A percentile compares a stretch with the other conserved stretches of the same genome.
phyloP scores from a whole-genome alignment of 176 grass and related monocot genomes.

The Poa annua region DNA sequence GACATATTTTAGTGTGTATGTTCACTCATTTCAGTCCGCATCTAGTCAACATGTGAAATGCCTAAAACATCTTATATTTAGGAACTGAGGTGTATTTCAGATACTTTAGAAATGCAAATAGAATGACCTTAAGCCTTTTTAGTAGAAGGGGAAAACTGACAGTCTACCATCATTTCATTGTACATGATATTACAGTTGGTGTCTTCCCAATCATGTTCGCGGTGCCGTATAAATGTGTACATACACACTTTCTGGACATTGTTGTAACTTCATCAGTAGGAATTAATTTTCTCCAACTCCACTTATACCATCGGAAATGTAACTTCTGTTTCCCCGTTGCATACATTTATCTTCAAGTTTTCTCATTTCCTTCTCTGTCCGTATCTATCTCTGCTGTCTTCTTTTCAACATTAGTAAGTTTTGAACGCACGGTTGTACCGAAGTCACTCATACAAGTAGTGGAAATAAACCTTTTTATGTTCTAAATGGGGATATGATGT shows the following conservation, averaged over 20 bases:
- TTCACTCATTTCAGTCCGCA: too few species aligned
- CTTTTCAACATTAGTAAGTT: background rate
- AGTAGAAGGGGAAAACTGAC: background rate
- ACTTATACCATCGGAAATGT: background rate
- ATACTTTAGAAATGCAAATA: conserved; percentile 17
- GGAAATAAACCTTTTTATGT: background rate
- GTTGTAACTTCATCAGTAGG: background rate
- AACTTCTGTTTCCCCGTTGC: conserved; percentile 6
- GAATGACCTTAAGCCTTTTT: conserved; percentile 13
- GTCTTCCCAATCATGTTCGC: conserved; percentile 6
- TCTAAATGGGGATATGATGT: background rate
- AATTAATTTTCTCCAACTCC: conserved; percentile 1
- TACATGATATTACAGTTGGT: background rate
- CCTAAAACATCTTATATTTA: too few species aligned
- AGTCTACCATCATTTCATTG: background rate
- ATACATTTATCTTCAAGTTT: conserved; percentile 11
- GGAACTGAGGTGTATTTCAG: background rate
- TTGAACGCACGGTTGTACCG: conserved; percentile 5
- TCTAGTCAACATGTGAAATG: too few species aligned
- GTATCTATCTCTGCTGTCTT: conserved; percentile 7
- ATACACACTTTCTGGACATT: background rate
- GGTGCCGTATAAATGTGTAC: background rate
- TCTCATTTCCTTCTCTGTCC: background rate
- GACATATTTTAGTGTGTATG: too few species aligned
- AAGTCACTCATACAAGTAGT: background rate